Evolutionary conservation across 1,139 yeast genomes (phyloP), one percentile per base, ranked within the genome.

Genomic region (Wickerhamomyces sp.): DNA sequence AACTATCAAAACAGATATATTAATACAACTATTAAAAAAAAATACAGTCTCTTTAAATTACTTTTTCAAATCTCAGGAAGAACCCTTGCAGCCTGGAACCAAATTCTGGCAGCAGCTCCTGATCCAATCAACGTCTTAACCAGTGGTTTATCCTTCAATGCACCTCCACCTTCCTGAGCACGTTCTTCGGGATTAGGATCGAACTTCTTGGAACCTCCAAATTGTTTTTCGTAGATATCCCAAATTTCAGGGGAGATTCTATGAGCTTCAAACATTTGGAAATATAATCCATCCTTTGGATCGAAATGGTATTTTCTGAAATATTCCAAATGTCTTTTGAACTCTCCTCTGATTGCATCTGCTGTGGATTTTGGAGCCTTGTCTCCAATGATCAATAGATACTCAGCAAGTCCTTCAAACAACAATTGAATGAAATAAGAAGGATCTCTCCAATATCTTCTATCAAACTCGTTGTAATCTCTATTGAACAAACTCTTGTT

Each of bases 391-490:
- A 64, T 68, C 42, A 75, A 57, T 48, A 78, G 52, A 53, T 75
- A 80, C 52, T 80, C 88, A 2, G 84, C 84, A 39, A 78, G 62
- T 0, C 88, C 88, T 54, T 79, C 88, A 30, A 79, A 65, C 33
- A 81, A 59, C 41, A 80, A 62, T 52, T 79, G 87, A 35, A 75
- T 71, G 52, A 79, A 81, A 56, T 75, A 76, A 2, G 81, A 70
- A 16, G 76, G 61, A 50, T 79, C 87, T 41, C 82, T 68, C 75
- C 83, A 79, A 57, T 72, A 77, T 39, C 88, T 62, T 45, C 71
- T 69, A 11, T 66, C 69, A 53, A 63, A 58, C 32, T 67, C 72
- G 16, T 36, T 56, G 42, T 78, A 78, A 52, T 80, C 87, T 45
- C 88, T 67, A 55, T 79, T 85, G 47, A 75, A 80, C 43, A 80